Percentiles rank a stretch among this genome's conserved stretches.
Evolutionary conservation across 1,284 basidiomycete genomes (phyloP).

Genomic region (Pseudozyma sp.): DNA sequence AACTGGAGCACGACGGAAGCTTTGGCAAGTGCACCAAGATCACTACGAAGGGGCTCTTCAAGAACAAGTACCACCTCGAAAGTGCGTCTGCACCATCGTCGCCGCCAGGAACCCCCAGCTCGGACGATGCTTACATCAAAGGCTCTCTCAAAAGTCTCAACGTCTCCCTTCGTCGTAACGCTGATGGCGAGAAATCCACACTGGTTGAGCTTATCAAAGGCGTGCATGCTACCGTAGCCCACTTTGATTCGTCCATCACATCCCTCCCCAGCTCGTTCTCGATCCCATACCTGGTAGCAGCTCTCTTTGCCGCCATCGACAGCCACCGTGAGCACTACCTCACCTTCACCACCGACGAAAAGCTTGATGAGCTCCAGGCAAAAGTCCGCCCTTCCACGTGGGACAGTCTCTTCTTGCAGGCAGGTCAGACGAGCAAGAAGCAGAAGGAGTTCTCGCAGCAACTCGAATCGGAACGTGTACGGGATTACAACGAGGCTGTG

Average conservation of each 20-base stretch:
- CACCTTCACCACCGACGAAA: constrained; percentile 80
- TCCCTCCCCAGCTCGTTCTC: constrained; percentile 14
- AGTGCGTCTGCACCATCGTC: constrained; percentile 1
- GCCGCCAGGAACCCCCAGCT: constrained; percentile 7
- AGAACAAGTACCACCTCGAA: constrained; percentile 47
- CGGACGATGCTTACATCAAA: constrained; percentile 41
- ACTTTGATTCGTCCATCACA: constrained; percentile 33
- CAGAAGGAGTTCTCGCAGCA: constrained; percentile 48
- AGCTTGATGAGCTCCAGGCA: constrained; percentile 74
- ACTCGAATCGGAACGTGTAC: constrained; percentile 30
- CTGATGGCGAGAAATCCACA: constrained; percentile 32
- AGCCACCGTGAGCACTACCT: constrained; percentile 53
- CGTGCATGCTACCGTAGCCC: constrained; percentile 34
- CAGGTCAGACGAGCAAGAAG: constrained; percentile 46
- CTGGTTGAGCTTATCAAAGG: constrained; percentile 44
- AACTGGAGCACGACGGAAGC: constrained; percentile 27
- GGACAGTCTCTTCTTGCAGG: constrained; percentile 47
- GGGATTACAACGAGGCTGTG: constrained; percentile 41
- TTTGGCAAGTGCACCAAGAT: constrained; percentile 46
- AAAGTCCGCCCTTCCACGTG: constrained; percentile 56
- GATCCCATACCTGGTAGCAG: constrained; percentile 37
- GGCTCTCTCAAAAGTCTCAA: constrained; percentile 42
- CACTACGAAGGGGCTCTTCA: constrained; percentile 44
- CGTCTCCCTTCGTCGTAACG: constrained; percentile 28
- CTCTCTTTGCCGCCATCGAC: constrained; percentile 41